Percentiles rank a stretch among this genome's conserved stretches.
These are phyloP conservation scores for Diaporthe sp. DNA, from an alignment of 2,329 filamentous ascomycete genomes.

Conservation along the genomic window DNA sequence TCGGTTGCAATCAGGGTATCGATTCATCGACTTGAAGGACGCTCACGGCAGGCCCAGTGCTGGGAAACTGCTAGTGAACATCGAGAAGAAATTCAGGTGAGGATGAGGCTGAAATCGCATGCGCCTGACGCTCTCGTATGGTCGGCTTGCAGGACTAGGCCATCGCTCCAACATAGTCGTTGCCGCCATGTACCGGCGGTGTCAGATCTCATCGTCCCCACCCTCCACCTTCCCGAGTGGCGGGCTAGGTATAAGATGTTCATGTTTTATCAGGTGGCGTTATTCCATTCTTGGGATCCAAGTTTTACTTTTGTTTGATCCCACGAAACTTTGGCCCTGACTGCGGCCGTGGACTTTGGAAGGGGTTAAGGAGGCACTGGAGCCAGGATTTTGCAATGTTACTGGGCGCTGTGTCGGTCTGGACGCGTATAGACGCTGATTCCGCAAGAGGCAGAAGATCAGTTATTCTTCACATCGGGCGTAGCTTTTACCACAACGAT, in stretches of 20 bases:
- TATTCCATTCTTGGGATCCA: background rate
- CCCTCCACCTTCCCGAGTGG: background rate
- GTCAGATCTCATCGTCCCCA: slow-evolving; percentile 18
- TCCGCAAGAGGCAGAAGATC: background rate
- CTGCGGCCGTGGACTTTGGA: background rate
- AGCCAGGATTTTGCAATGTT: slow-evolving; percentile 24
- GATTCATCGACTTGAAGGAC: slow-evolving; percentile 66
- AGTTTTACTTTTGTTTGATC: slow-evolving; percentile 6
- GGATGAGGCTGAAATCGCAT: slow-evolving; percentile 43
- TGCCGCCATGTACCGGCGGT: background rate
- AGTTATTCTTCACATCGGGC: slow-evolving; percentile 5
- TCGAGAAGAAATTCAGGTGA: slow-evolving; percentile 62
- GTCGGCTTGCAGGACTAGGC: background rate
- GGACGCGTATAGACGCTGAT: slow-evolving; percentile 15
- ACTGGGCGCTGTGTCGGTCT: background rate
- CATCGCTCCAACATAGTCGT: background rate
- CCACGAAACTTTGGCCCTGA: background rate
- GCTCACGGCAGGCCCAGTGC: slow-evolving; percentile 58
- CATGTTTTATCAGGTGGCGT: slow-evolving; percentile 22
- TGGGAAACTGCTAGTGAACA: slow-evolving; percentile 65
- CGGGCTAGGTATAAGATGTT: background rate
- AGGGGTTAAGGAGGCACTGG: background rate
- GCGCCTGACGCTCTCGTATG: background rate
- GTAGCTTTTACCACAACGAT: slow-evolving; percentile 29
- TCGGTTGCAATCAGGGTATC: slow-evolving; percentile 67